Evolutionary conservation across 495 filamentous ascomycete species (phyloP), one percentile per base, ranked within the genome.

Genomic region (Terfezia claveryi): DNA sequence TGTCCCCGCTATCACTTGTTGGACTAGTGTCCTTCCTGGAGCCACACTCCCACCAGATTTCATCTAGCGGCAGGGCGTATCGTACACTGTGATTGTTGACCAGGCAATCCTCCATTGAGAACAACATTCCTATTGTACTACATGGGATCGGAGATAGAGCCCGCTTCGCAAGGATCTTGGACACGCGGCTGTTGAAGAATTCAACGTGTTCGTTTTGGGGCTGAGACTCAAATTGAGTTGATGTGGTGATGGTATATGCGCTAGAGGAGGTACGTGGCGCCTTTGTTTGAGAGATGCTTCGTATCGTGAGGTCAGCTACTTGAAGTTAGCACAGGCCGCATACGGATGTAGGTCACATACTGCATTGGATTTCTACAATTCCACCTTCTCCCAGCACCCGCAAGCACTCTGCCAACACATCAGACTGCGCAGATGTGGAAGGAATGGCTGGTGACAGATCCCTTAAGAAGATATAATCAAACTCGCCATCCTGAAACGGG

Each of bases 401-500:
- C 53, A 87, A 67, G 53, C 80, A 80, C 61, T 94, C 87, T 41
- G 82, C 78, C 55, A 93, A 73, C 12, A 87, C 70, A 8, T 65
- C 61, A 37, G 79, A 76, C 41, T 82, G 77, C 61, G 80, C 74
- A 11, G 75, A 73, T 20, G 73, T 75, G 16, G 77, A 77, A 37
- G 76, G 66, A 11, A 74, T 75, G 55, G 77, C 80, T 66, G 92
- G 74, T 44, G 78, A 79, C 59, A 88, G 71, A 66, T 94, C 88
- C 66, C 94, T 93, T 54, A 87, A 76, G 70, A 94, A 86, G 54
- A 96, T 77, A 20, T 93, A 74, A 63, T 94, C 87, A 66, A 94
- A 96, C 65, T 86, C 82, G 23, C 74, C 78, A 57, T 88, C 83
- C 6, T 78, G 73, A 56, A 94, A 88, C 2, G 89, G 89, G 49